These are phyloP conservation scores for Fusarium abutilonis DNA, from an alignment of 2,329 filamentous ascomycete species.

Conservation along the genomic window DNA sequence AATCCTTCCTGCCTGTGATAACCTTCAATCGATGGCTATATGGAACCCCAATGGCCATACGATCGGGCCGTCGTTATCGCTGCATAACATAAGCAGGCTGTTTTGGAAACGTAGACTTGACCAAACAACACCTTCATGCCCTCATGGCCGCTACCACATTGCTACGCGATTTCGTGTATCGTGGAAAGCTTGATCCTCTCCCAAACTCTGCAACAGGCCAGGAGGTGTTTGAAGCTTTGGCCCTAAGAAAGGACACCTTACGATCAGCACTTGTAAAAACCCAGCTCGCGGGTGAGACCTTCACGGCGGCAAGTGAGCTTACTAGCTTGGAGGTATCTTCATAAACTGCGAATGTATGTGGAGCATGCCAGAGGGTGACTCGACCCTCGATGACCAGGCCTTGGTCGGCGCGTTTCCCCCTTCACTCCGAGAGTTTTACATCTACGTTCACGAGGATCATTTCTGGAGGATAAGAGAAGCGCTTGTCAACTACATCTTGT, in stretches of 20 bases:
- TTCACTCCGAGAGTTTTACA: neutral
- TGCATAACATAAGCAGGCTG: neutral
- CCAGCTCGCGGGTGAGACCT: neutral
- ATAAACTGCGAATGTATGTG: neutral
- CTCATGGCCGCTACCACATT: neutral
- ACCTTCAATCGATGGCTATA: neutral
- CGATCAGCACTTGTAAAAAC: neutral
- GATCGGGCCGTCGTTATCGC: neutral
- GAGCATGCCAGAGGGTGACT: neutral
- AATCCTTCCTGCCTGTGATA: neutral
- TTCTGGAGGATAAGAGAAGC: neutral
- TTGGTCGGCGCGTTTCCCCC: neutral
- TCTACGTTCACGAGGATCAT: neutral
- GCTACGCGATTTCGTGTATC: neutral
- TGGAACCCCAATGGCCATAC: no score
- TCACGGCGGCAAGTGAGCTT: neutral
- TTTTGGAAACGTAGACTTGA: rapidly evolving
- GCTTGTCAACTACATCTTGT: neutral
- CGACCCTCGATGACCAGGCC: neutral
- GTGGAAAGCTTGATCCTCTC: rapidly evolving
- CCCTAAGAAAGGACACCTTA: neutral
- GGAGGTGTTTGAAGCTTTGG: neutral
- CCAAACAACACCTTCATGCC: neutral
- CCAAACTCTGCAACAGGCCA: neutral
- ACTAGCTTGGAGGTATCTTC: neutral